Percentiles rank a stretch among this genome's conserved stretches.
Conservation (phyloP, 495 filamentous ascomycete genomes). For the Viridothelium virens region DNA sequence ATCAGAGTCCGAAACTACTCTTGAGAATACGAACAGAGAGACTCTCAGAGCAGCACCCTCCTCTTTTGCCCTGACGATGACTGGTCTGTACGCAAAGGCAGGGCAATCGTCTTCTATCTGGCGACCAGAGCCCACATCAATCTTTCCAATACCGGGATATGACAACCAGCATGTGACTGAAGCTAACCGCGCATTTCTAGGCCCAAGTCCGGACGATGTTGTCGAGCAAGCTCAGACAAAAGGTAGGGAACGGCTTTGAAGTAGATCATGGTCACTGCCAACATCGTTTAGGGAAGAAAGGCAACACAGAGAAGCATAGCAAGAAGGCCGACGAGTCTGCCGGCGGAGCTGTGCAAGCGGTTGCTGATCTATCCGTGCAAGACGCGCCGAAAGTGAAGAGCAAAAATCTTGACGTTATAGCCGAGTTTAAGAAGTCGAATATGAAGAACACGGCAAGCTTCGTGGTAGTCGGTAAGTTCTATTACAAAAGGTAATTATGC, state of each 20-base stretch:
- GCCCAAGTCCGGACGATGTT: conserved; percentile 89
- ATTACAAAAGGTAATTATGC: background rate
- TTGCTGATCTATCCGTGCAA: background rate
- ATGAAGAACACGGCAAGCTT: conserved; percentile 83
- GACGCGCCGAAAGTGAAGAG: conserved; percentile 57
- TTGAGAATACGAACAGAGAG: background rate
- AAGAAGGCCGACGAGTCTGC: background rate
- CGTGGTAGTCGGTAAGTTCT: conserved; percentile 78
- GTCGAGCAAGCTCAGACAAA: conserved; percentile 80
- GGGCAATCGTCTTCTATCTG: background rate
- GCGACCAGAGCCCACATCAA: background rate
- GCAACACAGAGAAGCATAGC: background rate
- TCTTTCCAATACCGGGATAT: background rate
- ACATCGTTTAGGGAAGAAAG: conserved; percentile 11
- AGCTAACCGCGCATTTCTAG: conserved; percentile 56
- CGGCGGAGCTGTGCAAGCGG: background rate
- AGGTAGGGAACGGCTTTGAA: conserved; percentile 52
- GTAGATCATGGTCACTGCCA: background rate
- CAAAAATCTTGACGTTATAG: conserved; percentile 78
- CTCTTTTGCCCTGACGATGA: conserved; percentile 22
- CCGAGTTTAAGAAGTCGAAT: conserved; percentile 67
- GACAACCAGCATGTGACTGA: background rate
- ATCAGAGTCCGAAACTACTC: conserved; percentile 12
- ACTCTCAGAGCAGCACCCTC: conserved; percentile 23
- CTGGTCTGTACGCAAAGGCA: background rate